phyloP scores from a whole-genome alignment of 306 rosid species.

The Ceratonia siliqua region DNA sequence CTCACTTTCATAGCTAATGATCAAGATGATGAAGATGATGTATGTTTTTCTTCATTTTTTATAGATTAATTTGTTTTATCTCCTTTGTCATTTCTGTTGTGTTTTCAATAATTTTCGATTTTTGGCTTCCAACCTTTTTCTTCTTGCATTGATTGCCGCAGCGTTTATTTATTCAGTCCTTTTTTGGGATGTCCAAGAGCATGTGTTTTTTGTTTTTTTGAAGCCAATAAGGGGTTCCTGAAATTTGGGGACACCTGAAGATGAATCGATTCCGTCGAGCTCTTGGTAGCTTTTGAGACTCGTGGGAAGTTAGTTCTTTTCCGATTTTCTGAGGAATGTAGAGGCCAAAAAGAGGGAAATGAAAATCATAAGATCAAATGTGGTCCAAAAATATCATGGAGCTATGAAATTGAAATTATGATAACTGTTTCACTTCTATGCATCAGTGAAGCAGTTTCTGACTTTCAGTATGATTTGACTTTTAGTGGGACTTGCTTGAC shows the following conservation, averaged over 20 bases:
- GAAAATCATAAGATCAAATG: neutral
- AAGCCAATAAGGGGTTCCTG: conserved; percentile 6
- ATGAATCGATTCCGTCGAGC: conserved; percentile 5
- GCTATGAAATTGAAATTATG: conserved; percentile 26
- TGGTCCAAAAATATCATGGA: conserved; percentile 44
- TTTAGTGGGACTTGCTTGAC: conserved; percentile 36
- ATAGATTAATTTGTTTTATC: conserved; percentile 23
- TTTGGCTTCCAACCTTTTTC: neutral
- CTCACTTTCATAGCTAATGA: conserved; percentile 24
- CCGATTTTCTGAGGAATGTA: conserved; percentile 13
- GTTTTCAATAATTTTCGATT: neutral
- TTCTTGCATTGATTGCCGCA: neutral
- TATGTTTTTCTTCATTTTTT: conserved; percentile 34
- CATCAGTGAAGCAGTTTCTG: conserved; percentile 36
- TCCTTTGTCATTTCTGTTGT: neutral
- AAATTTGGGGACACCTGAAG: neutral
- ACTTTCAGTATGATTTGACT: conserved; percentile 40
- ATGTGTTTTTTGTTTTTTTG: neutral
- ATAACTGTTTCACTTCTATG: conserved; percentile 32
- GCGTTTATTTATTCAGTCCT: neutral
- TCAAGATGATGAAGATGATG: conserved; percentile 33
- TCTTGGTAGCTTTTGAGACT: conserved; percentile 1
- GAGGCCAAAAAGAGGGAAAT: conserved; percentile 26
- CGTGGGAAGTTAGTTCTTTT: conserved; percentile 27
- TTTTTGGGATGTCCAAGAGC: neutral